phyloP scores from a whole-genome alignment of 306 rosid genomes.

The Inga oerstediana region DNA sequence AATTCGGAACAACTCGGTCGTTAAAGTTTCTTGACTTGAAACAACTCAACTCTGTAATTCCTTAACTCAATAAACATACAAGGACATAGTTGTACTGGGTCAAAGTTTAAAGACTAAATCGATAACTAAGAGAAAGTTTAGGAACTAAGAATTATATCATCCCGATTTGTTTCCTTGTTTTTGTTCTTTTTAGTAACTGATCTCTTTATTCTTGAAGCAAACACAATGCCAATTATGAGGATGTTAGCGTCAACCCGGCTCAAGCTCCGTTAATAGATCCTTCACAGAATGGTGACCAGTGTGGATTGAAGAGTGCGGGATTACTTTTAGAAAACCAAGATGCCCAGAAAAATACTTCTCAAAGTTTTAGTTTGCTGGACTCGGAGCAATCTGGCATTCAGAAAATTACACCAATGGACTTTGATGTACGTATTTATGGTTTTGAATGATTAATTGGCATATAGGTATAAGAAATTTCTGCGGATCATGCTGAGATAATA shows the following conservation, averaged over 20 bases:
- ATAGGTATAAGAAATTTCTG: not conserved
- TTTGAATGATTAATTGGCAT: constrained; percentile 8
- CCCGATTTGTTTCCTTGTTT: constrained; percentile 3
- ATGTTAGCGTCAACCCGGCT: constrained; percentile 32
- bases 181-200: constrained; percentile 17
- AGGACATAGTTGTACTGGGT: not conserved
- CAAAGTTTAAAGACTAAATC: not conserved
- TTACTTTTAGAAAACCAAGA: constrained; percentile 29
- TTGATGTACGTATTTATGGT: constrained; percentile 46
- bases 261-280: constrained; percentile 25
- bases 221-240: constrained; percentile 38
- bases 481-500: not conserved
- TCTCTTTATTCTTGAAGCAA: constrained; percentile 44
- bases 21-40: not conserved
- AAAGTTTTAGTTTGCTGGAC: constrained; percentile 25
- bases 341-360: constrained; percentile 35
- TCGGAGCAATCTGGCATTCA: constrained; percentile 59
- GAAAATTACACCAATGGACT: constrained; percentile 56
- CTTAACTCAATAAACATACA: not conserved
- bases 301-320: constrained; percentile 35
- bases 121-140: not conserved
- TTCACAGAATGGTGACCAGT: constrained; percentile 33
- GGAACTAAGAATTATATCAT: not conserved
- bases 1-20: not conserved
- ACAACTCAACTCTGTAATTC: not conserved